A percentile compares a stretch with the other conserved stretches of the same genome.
These are phyloP conservation scores for Globisporangium heterothallicum DNA, from an alignment of 352 stramenopile species.

Conservation along the genomic window DNA sequence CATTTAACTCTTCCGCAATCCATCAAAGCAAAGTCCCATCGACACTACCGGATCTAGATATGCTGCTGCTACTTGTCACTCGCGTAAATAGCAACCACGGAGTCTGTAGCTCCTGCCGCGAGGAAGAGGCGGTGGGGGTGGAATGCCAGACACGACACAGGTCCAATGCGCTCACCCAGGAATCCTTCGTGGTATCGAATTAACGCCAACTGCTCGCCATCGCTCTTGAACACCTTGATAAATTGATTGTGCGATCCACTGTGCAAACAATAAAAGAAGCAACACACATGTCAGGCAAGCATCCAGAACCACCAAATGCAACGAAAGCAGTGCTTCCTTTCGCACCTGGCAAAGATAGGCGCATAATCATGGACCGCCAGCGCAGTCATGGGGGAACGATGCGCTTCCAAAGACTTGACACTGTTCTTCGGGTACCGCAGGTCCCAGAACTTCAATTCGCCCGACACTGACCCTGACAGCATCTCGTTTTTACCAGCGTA, in stretches of 20 bases:
- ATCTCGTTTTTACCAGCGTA: slow-evolving; percentile 84
- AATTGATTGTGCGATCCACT: slow-evolving; percentile 98
- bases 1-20: neutral
- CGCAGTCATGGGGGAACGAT: slow-evolving; percentile 94
- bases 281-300: neutral
- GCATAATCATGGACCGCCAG: slow-evolving; percentile 94
- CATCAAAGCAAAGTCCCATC: neutral
- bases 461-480: slow-evolving; percentile 91
- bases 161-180: slow-evolving; percentile 94
- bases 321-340: neutral
- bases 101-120: slow-evolving; percentile 93
- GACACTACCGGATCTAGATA: neutral
- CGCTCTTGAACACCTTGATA: slow-evolving; percentile 96
- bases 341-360: slow-evolving; percentile 91
- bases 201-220: slow-evolving; percentile 79
- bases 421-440: slow-evolving; percentile 83
- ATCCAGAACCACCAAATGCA: slow-evolving; percentile 3
- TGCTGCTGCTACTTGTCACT: slow-evolving; percentile 67
- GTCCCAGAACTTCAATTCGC: slow-evolving; percentile 97
- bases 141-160: slow-evolving; percentile 96
- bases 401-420: slow-evolving; percentile 84
- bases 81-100: slow-evolving; percentile 92
- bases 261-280: slow-evolving; percentile 3
- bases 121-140: slow-evolving; percentile 95
- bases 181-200: slow-evolving; percentile 97